Percentiles rank a stretch among this genome's conserved stretches.
These are phyloP conservation scores for Colletotrichum godetiae DNA, from an alignment of 2,329 filamentous ascomycete species.

Conservation along the genomic window DNA sequence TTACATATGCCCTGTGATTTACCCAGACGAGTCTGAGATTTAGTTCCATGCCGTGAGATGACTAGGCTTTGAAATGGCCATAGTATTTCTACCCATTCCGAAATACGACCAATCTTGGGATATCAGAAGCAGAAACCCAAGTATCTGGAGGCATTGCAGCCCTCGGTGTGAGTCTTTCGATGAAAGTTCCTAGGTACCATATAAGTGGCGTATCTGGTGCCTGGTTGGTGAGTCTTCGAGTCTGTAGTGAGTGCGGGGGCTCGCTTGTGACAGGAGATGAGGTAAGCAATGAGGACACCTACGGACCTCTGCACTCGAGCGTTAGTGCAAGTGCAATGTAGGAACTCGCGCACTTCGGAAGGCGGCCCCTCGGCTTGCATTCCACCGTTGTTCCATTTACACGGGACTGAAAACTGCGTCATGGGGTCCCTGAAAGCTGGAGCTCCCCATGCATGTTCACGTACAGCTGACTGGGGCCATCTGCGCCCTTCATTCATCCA, in stretches of 20 bases:
- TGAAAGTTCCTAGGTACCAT: neutral
- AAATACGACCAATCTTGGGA: neutral
- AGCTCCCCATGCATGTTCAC: neutral
- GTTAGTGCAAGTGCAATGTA: neutral
- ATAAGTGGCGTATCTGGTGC: no score
- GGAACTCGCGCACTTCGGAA: neutral
- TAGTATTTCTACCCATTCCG: neutral
- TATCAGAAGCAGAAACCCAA: neutral
- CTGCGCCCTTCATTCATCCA: neutral
- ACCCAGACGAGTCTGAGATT: neutral
- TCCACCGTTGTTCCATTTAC: conserved; percentile 12
- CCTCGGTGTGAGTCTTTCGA: neutral
- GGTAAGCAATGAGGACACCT: neutral
- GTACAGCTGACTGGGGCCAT: conserved; percentile 24
- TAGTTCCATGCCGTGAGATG: neutral
- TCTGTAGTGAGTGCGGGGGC: neutral
- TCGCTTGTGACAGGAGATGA: neutral
- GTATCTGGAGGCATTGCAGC: neutral
- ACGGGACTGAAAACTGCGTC: conserved; percentile 30
- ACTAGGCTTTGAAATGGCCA: neutral
- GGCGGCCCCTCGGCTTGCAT: neutral
- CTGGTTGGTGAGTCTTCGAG: neutral
- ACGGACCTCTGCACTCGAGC: no score
- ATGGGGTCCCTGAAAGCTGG: conserved; percentile 24
- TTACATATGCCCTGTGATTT: neutral